Base-by-base conservation (phyloP, 164 flowering plant genomes). In the Hamamelis virginiana region DNA sequence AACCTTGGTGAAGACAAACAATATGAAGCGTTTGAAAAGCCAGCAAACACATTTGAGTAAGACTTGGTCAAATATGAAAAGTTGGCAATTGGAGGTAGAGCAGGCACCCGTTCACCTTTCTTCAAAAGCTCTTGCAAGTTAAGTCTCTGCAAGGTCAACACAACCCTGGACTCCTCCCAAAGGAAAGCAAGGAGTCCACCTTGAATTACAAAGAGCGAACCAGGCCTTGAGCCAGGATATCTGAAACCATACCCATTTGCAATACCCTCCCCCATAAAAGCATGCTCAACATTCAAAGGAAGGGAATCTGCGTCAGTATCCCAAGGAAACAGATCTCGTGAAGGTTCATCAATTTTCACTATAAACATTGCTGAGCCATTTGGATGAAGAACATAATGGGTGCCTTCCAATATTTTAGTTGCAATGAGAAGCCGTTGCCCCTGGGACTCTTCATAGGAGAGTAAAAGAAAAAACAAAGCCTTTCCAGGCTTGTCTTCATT, bases 321-420 rank as follows among this genome's bases (percentile, higher is more conserved):
- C 89, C 89, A 91, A 13, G 97, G 98, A 70, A 94, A 94, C 13
- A 78, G 80, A 50, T 91, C 98, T 0, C 13, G 21, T 4, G 93
- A 91, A 60, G 96, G 87, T 69, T 89, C 85, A 69, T 82, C 80
- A 9, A 85, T 74, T 65, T 94, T 85, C 33, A 81, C 98, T 51
- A 87, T 74, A 75, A 94, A 94, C 98, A 94, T 90, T 26, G 98
- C 95, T 0, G 98, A 94, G 19, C 98, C 97, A 84, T 94, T 94
- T 62, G 97, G 98, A 77, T 94, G 95, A 74, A 90, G 80, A 48
- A 94, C 96, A 81, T 94, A 94, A 65, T 92, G 94, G 19, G 96
- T 94, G 48, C 98, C 98, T 82, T 94, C 98, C 64, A 94, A 76
- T 65, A 94, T 90, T 80, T 94, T 94, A 56, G 98, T 90, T n/a